phyloP scores from a whole-genome alignment of 768 basidiomycete genomes.

The Naganishia onofrii region DNA sequence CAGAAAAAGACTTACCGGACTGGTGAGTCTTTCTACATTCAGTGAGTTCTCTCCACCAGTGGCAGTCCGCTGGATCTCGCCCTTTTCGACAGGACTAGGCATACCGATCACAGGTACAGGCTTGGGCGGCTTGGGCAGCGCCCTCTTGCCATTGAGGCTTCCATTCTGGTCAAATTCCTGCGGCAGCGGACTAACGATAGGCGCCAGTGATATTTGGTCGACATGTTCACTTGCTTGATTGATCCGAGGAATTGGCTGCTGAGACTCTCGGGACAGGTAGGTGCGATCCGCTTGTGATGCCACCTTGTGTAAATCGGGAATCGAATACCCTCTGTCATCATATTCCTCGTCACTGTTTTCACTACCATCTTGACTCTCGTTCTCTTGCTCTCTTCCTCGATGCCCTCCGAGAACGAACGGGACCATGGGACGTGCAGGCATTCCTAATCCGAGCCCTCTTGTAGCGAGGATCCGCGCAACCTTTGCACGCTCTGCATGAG shows the following conservation, averaged over 20 bases:
- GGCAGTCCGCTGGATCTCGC: slow-evolving; percentile 6
- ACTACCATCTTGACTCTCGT: slow-evolving; percentile 31
- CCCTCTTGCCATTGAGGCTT: slow-evolving; percentile 29
- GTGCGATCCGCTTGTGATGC: not conserved
- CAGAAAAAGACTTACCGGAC: slow-evolving; percentile 15
- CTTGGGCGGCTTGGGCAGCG: slow-evolving; percentile 44
- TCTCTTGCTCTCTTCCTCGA: slow-evolving; percentile 1
- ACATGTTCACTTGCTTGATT: not conserved
- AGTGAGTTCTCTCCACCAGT: slow-evolving; percentile 34
- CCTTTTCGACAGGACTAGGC: slow-evolving; percentile 43
- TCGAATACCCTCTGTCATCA: slow-evolving; percentile 22
- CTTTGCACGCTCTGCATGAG: slow-evolving; percentile 42
- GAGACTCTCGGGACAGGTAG: not conserved
- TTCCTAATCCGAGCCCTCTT: slow-evolving; percentile 46
- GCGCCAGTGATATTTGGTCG: not conserved
- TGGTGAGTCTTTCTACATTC: slow-evolving; percentile 29
- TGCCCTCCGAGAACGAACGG: slow-evolving; percentile 29
- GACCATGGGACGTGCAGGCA: slow-evolving; percentile 44
- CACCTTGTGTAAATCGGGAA: slow-evolving; percentile 3
- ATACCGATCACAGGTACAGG: slow-evolving; percentile 38
- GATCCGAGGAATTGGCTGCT: not conserved
- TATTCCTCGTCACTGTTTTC: slow-evolving; percentile 27
- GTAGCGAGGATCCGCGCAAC: slow-evolving; percentile 49
- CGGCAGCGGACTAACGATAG: slow-evolving; percentile 2
- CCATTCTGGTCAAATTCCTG: not conserved